These are phyloP conservation scores for Trichophyton mentagrophytes DNA, from an alignment of 2,329 filamentous ascomycete genomes.

Conservation along the genomic window DNA sequence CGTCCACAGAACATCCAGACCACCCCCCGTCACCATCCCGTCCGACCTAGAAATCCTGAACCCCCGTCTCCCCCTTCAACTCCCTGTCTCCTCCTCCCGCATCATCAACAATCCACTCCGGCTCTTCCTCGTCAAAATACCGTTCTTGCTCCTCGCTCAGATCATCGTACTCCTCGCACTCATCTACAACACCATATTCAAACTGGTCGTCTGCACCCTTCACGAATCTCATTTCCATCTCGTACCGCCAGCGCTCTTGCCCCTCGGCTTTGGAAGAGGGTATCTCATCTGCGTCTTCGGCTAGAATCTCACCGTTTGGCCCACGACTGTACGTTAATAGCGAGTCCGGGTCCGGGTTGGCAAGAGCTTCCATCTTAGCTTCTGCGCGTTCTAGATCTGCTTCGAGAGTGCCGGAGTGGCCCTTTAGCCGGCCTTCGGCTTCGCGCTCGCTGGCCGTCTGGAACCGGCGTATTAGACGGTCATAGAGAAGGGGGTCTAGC, in stretches of 20 bases:
- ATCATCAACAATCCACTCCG: conserved; percentile 46
- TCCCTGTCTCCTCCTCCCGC: conserved; percentile 14
- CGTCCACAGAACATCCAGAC: not conserved
- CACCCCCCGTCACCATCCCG: not conserved
- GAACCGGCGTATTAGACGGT: conserved; percentile 63
- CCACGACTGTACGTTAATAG: conserved; percentile 40
- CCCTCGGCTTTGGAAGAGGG: conserved; percentile 54
- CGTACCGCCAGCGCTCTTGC: conserved; percentile 54
- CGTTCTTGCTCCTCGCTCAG: conserved; percentile 53
- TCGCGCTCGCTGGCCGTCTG: conserved; percentile 62
- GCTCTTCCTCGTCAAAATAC: conserved; percentile 71
- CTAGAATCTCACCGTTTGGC: conserved; percentile 43
- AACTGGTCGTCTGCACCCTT: conserved; percentile 64
- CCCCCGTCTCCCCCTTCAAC: conserved; percentile 50
- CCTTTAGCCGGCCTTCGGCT: conserved; percentile 57
- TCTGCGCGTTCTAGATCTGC: conserved; percentile 65
- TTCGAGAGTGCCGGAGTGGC: conserved; percentile 67
- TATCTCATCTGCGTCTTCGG: conserved; percentile 46
- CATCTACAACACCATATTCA: conserved; percentile 59
- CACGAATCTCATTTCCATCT: conserved; percentile 63
- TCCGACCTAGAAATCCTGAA: conserved; percentile 53
- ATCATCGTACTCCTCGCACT: conserved; percentile 59
- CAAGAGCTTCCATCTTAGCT: conserved; percentile 54
- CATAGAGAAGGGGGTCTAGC: conserved; percentile 66
- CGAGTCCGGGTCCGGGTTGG: conserved; percentile 40